These are phyloP conservation scores for Phytophthora hibernalis DNA, from an alignment of 352 stramenopile species.

Conservation along the genomic window DNA sequence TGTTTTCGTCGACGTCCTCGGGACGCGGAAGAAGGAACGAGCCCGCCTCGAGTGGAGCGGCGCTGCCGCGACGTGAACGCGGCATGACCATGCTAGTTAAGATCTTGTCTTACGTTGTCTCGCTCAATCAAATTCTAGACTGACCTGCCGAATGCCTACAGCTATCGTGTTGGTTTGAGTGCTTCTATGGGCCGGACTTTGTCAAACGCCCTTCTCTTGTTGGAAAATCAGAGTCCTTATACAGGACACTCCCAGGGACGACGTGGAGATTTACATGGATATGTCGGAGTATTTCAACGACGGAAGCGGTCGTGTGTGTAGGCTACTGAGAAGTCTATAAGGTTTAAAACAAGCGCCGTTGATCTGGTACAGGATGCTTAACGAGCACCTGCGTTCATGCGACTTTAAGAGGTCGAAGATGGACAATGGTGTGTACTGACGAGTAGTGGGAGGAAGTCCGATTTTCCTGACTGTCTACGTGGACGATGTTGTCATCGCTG, in stretches of 20 bases:
- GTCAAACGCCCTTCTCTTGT: too few relatives aligned
- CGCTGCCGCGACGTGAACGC: too few relatives aligned
- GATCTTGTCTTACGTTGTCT: too few relatives aligned
- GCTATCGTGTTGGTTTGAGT: too few relatives aligned
- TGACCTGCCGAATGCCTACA: too few relatives aligned
- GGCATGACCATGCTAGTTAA: too few relatives aligned
- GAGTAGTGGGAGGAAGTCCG: not conserved
- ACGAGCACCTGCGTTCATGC: not conserved
- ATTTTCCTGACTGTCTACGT: slow-evolving; percentile 11
- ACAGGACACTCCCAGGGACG: not conserved
- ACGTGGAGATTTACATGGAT: not conserved
- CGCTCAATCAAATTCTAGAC: too few relatives aligned
- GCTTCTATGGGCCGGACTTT: too few relatives aligned
- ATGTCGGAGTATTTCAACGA: not conserved
- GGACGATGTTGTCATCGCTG: slow-evolving; percentile 17
- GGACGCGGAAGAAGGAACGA: too few relatives aligned
- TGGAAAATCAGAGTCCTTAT: too few relatives aligned
- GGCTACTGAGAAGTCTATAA: not conserved
- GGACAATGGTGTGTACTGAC: slow-evolving; percentile 4
- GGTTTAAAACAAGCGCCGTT: not conserved
- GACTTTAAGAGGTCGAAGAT: slow-evolving; percentile 2
- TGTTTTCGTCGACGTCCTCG: too few relatives aligned
- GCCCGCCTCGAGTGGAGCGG: too few relatives aligned
- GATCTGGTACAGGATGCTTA: not conserved
- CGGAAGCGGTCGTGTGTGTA: not conserved